Conservation (phyloP, 495 filamentous ascomycete species). For the Xylaria cubensis region DNA sequence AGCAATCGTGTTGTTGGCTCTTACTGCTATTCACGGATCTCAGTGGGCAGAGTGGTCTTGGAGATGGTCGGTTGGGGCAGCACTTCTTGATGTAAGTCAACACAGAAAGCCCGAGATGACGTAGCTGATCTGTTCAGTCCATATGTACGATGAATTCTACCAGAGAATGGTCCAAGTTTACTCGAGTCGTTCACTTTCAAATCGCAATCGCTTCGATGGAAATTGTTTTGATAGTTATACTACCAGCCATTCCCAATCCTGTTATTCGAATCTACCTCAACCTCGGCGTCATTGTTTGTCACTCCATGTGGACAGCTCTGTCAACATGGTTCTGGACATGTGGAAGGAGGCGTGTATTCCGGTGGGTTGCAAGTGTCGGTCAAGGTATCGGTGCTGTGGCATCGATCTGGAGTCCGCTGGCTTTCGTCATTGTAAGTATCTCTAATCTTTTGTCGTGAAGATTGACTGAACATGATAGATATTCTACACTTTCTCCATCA, state of each 20-base stretch:
- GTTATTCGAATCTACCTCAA: neutral
- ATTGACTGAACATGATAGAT: neutral
- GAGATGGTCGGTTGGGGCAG: conserved; percentile 12
- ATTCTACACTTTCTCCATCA: conserved; percentile 7
- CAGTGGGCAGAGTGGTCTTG: conserved; percentile 13
- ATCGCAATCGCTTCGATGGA: neutral
- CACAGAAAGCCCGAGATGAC: neutral
- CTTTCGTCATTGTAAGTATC: conserved; percentile 11
- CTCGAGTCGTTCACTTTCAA: neutral
- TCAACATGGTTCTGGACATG: neutral
- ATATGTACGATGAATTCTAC: neutral
- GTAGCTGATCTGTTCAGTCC: neutral
- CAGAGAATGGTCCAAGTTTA: neutral
- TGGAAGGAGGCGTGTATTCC: neutral
- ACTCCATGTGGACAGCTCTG: conserved; percentile 7
- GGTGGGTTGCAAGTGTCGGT: neutral
- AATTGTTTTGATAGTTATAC: neutral
- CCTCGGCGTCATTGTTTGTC: neutral
- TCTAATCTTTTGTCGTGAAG: neutral
- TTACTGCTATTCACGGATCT: neutral
- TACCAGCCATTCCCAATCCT: conserved; percentile 6
- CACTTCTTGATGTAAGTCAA: conserved; percentile 14
- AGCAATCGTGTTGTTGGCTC: neutral
- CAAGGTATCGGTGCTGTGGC: neutral
- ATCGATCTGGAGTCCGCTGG: conserved; percentile 6